Evolutionary conservation across 208 protist species (phyloP).

Genomic region (Acanthamoeba healyi): DNA sequence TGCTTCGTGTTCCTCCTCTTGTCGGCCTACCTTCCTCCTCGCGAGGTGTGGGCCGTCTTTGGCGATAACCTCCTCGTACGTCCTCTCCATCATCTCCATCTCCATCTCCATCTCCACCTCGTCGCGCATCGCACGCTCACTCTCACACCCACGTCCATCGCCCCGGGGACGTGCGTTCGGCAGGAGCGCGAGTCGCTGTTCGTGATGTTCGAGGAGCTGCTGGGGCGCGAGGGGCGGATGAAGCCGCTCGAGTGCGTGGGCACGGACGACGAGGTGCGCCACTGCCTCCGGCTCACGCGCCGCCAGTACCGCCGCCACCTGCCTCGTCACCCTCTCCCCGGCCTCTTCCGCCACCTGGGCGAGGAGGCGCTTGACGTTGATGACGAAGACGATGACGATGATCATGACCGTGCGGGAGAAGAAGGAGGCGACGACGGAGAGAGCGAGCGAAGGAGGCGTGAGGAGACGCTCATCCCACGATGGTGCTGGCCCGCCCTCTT

Average conservation of each 20-base stretch:
- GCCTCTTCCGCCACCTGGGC: neutral
- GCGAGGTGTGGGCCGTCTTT: slow-evolving; percentile 47
- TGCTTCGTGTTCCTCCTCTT: slow-evolving; percentile 60
- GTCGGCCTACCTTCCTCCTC: slow-evolving; percentile 1
- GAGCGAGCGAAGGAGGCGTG: neutral
- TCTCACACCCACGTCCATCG: too few relatives aligned
- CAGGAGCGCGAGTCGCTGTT: slow-evolving; percentile 38
- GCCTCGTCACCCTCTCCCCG: neutral
- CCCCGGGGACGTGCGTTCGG: too few relatives aligned
- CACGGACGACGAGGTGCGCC: slow-evolving; percentile 41
- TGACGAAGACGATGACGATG: neutral
- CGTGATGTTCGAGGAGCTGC: neutral
- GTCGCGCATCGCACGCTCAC: neutral
- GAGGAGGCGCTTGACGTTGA: too few relatives aligned
- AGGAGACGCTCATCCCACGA: neutral
- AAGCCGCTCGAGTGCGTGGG: slow-evolving; percentile 59
- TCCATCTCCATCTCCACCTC: too few relatives aligned
- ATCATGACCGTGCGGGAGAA: neutral
- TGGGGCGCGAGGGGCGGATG: neutral
- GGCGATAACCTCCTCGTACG: slow-evolving; percentile 53
- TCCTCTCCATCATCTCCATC: too few relatives aligned
- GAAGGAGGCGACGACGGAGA: neutral
- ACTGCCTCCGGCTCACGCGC: neutral
- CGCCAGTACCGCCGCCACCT: neutral
- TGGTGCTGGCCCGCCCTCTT: slow-evolving; percentile 31